Evolutionary conservation across 441 rosid genomes (phyloP).

Genomic region (Erodium texanum): DNA sequence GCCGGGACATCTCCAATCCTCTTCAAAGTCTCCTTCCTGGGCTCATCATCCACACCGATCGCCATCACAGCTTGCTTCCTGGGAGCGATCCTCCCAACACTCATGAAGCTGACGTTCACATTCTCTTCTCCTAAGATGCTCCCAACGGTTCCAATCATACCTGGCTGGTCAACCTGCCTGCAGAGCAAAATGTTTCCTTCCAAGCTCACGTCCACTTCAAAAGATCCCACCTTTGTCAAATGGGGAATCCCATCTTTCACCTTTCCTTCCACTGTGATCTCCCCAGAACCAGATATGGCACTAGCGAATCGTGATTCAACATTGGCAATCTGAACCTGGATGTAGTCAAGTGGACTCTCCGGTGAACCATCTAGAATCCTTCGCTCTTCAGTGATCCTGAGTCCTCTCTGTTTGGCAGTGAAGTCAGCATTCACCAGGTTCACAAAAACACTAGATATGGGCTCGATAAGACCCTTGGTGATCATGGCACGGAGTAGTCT

Average conservation of each 20-base stretch:
- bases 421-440: constrained; percentile 94
- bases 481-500: constrained; percentile 91
- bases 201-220: constrained; percentile 82
- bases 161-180: constrained; percentile 93
- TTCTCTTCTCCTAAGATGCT: constrained; percentile 70
- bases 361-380: constrained; percentile 56
- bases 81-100: constrained; percentile 82
- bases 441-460: constrained; percentile 60
- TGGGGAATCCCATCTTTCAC: constrained; percentile 83
- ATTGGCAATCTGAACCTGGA: constrained; percentile 66
- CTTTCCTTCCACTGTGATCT: constrained; percentile 50
- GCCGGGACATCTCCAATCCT: constrained; percentile 73
- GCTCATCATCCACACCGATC: constrained; percentile 85
- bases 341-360: constrained; percentile 62
- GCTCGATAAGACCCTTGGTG: constrained; percentile 86
- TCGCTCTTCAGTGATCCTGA: constrained; percentile 76
- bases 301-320: constrained; percentile 87
- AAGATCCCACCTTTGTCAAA: constrained; percentile 72
- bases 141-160: constrained; percentile 86
- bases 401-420: constrained; percentile 90
- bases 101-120: constrained; percentile 88
- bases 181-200: constrained; percentile 87
- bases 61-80: constrained; percentile 91
- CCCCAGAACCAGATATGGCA: constrained; percentile 59
- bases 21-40: constrained; percentile 45